phyloP scores from a whole-genome alignment of 352 stramenopile genomes.

The Globisporangium lucens region DNA sequence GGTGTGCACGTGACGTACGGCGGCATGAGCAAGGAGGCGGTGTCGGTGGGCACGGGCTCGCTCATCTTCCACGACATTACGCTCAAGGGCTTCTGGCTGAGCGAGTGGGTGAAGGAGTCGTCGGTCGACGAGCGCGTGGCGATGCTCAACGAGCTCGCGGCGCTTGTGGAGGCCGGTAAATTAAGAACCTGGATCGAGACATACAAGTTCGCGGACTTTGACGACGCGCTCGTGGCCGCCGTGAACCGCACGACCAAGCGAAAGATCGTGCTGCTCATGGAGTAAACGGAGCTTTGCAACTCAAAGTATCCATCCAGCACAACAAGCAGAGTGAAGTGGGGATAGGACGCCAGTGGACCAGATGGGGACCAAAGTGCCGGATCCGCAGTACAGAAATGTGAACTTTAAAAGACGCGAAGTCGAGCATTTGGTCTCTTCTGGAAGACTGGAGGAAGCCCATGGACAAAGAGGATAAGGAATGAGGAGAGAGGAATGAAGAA shows the following conservation, averaged over 20 bases:
- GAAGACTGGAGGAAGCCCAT: neutral
- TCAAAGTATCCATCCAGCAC: neutral
- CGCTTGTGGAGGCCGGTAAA: constrained; percentile 68
- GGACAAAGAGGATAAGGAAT: neutral
- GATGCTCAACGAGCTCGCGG: constrained; percentile 70
- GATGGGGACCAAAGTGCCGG: neutral
- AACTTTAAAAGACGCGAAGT: neutral
- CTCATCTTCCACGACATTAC: constrained; percentile 88
- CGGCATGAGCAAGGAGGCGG: constrained; percentile 74
- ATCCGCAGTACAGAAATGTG: constrained; percentile 1
- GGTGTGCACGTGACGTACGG: constrained; percentile 80
- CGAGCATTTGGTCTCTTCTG: neutral
- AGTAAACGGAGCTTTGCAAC: constrained; percentile 32
- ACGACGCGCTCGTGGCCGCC: constrained; percentile 63
- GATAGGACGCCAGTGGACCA: neutral
- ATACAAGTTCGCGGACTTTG: constrained; percentile 85
- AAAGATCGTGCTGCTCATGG: constrained; percentile 82
- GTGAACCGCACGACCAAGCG: constrained; percentile 82
- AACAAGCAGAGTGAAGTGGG: neutral
- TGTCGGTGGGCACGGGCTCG: constrained; percentile 60
- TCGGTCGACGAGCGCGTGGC: constrained; percentile 52
- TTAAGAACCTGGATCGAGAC: constrained; percentile 82
- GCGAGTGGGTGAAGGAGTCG: constrained; percentile 75
- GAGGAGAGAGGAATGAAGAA: neutral
- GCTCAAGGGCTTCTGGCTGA: constrained; percentile 86